Conservation (phyloP, 2,329 filamentous ascomycete species). For the Aspergillus ochraceus region DNA sequence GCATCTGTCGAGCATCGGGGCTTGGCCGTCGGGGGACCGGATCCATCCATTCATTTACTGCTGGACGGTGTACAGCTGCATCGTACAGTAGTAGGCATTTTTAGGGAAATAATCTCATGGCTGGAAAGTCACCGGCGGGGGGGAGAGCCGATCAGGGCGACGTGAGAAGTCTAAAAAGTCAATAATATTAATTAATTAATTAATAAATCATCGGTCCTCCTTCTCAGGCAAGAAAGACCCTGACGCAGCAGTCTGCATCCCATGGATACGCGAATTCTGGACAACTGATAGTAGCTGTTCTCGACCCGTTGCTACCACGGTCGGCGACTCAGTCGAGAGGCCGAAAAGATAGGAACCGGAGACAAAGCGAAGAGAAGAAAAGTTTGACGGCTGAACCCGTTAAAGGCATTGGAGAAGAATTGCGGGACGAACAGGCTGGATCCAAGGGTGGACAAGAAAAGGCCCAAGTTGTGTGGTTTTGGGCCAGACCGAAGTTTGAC, state of each 20-base stretch:
- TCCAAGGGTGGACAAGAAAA: neutral
- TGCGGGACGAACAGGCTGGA: neutral
- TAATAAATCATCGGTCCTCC: neutral
- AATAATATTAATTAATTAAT: neutral
- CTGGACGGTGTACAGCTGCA: neutral
- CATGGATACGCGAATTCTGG: neutral
- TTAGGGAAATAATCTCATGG: neutral
- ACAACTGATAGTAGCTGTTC: neutral
- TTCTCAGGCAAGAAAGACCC: neutral
- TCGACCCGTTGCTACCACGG: neutral
- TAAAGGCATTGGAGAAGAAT: neutral
- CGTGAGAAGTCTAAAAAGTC: neutral
- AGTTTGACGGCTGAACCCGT: neutral
- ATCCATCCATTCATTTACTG: neutral
- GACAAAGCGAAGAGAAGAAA: neutral
- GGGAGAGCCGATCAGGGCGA: neutral
- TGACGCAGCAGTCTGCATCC: neutral
- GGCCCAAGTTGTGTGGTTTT: neutral
- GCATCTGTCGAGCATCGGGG: neutral
- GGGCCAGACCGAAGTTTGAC: neutral
- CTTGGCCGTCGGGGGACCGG: conserved; percentile 8
- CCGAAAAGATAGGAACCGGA: too few species aligned
- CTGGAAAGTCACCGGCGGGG: conserved; percentile 1
- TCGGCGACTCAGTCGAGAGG: neutral
- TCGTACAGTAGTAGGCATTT: neutral